Conservation (phyloP, 2,329 filamentous ascomycete species). For the Ceratocystis eucalypticola region DNA sequence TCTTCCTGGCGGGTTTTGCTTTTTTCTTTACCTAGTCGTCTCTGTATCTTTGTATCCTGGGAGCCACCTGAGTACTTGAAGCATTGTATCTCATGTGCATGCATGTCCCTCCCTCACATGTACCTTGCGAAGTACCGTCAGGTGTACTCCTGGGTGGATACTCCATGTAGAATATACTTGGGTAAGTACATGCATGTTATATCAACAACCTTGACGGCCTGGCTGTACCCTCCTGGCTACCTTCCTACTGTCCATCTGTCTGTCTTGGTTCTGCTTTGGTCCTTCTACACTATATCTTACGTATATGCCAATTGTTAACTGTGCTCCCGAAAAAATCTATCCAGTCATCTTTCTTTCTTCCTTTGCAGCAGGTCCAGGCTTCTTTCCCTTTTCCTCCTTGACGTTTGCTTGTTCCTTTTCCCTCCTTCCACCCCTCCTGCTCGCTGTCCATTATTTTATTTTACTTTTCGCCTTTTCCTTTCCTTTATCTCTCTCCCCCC, state of each 20-base stretch:
- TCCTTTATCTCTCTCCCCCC: not conserved
- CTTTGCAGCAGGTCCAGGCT: not conserved
- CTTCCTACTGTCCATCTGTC: not conserved
- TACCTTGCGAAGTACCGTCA: too few relatives aligned
- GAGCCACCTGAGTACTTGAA: too few relatives aligned
- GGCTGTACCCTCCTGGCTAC: not conserved
- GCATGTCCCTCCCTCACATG: not conserved
- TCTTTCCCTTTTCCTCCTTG: not conserved
- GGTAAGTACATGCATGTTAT: not conserved
- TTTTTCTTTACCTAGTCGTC: too few relatives aligned
- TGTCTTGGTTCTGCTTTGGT: not conserved
- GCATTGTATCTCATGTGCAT: not conserved
- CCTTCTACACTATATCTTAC: not conserved
- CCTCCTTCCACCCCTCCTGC: not conserved
- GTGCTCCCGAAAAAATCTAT: not conserved
- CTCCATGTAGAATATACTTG: not conserved
- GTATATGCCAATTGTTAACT: not conserved
- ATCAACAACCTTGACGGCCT: not conserved
- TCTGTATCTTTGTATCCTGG: not conserved
- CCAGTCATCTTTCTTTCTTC: not conserved
- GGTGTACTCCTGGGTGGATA: too few relatives aligned
- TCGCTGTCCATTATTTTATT: not conserved
- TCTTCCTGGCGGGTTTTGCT: too few relatives aligned
- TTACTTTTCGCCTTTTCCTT: conserved; percentile 14
- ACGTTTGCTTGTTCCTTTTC: conserved; percentile 1